Evolutionary conservation across 441 rosid genomes (phyloP), one percentile per base, ranked within the genome.

Genomic region (Erodium moschatum): DNA sequence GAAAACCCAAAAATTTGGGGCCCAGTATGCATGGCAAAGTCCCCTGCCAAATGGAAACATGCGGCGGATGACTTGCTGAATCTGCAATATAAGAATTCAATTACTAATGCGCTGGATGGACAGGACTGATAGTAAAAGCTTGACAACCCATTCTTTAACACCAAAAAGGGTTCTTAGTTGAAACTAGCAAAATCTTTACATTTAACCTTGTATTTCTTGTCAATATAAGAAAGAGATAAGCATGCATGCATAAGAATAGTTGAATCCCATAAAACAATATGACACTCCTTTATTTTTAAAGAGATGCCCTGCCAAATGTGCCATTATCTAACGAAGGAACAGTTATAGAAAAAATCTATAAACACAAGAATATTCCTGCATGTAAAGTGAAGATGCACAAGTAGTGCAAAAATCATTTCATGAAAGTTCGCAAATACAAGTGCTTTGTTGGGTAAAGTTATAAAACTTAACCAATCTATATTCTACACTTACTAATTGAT

Each of bases 1-100:
- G 82, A 91, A 88, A 48, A 89, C 97, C 97, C 97, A 93, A 70
- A 93, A 85, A 64, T 90, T 93, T 8, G 96, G 98, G 5, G 98
- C 97, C 98, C 98, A 93, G 31, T 86, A 93, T 5, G 97, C 97
- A 79, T 93, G 98, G 74, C 96, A 90, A 69, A 93, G 84, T 70
- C 98, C 98, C 88, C 97, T 86, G 68, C 98, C 98, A 48, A 93
- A 93, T 67, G 97, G 98, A 83, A 93, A 93, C 97, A 93, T 85
- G 68, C 89, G 84, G 70, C 72, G 67, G 15, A 93, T 68, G 71
- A 93, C 96, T 83, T 85, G 87, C 72, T 83, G 86, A 35, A 89
- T 87, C 98, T 93, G 95, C 87, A 82, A 74, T 60, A 66, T 42
- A 69, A 19, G 44, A 66, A 52, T 10, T 67, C 10, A 66, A 79